A percentile compares a stretch with the other conserved stretches of the same genome.
Conservation (phyloP, 2,329 filamentous ascomycete species). For the Waltergamsia citrina region DNA sequence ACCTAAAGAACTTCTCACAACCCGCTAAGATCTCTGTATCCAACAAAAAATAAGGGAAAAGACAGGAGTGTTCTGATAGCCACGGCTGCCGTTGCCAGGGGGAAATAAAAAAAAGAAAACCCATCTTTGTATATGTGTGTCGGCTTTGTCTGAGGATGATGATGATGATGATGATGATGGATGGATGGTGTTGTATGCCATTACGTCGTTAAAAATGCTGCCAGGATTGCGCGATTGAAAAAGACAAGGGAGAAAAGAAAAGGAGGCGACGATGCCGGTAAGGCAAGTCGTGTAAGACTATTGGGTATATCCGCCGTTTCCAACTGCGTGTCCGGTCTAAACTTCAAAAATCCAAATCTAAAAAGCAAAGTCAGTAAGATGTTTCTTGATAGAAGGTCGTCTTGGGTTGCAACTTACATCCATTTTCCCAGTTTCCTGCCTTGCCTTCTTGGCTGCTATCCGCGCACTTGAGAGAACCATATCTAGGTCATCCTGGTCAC, state of each 20-base stretch:
- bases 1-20: too few species aligned
- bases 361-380: conserved; percentile 9
- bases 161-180: too few species aligned
- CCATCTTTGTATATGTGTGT: too few species aligned
- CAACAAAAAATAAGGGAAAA: too few species aligned
- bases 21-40: too few species aligned
- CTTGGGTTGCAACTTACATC: conserved; percentile 56
- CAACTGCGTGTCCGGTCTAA: too few species aligned
- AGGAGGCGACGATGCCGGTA: not conserved
- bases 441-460: conserved; percentile 60
- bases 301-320: conserved; percentile 17
- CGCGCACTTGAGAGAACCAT: conserved; percentile 69
- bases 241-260: not conserved
- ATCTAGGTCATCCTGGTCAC: conserved; percentile 91
- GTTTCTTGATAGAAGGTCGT: not conserved
- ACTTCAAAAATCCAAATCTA: conserved; percentile 39
- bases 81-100: too few species aligned
- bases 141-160: too few species aligned
- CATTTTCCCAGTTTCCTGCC: conserved; percentile 81
- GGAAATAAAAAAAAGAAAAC: too few species aligned
- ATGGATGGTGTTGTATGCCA: not conserved
- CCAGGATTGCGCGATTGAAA: not conserved
- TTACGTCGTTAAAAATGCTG: not conserved
- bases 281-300: conserved; percentile 4
- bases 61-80: too few species aligned